Base-by-base conservation (phyloP, 192 early-diverging fungal species). In the Linnemannia schmuckeri region DNA sequence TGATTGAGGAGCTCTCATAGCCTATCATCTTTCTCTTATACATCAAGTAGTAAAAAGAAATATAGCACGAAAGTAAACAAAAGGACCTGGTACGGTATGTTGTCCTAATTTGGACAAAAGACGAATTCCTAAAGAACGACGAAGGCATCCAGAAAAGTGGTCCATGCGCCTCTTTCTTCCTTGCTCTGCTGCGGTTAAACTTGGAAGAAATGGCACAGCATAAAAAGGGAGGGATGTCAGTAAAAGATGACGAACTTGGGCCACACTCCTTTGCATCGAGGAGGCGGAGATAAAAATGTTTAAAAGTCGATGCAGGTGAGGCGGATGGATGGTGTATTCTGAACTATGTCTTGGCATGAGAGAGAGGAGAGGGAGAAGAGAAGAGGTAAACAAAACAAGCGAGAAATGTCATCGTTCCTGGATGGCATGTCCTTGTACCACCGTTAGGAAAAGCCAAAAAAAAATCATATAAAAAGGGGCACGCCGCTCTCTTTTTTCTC, bases 1-100 rank as follows among this genome's bases (percentile, higher is more conserved):
- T 78, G 61, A 78, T 78, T 20, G 63, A 78, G 22, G 76, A 70
- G 61, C 74, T 75, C 12, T n/a, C 30, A 12, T 57, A 57, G 35
- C 30, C 17, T 27, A 7, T n/a, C 24, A 5, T 4, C 12, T 3
- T 30, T 33, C 44, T 10, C 17, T 33, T 66, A 4, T 10, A 3
- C 57, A 1, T 27, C n/a, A 27, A 27, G 5, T 2, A 27, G 9
- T 3, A 57, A 44, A 40, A 63, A n/a, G n/a, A 27, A 68, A n/a
- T 27, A 76, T 38, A 63, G 27, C 3, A 52, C 49, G 4, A 52
- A 52, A 22, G 40, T 18, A 57, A 9, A 57, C 24, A n/a, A 33
- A 33, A 10, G 30, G 27, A 4, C 30, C 61, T 17, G 30, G 61
- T 30, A 12, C 33, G 61, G 27, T 12, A 66, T 66, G 61, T 3